phyloP scores from a whole-genome alignment of 768 basidiomycete species.

The Neoboletus magnificus region DNA sequence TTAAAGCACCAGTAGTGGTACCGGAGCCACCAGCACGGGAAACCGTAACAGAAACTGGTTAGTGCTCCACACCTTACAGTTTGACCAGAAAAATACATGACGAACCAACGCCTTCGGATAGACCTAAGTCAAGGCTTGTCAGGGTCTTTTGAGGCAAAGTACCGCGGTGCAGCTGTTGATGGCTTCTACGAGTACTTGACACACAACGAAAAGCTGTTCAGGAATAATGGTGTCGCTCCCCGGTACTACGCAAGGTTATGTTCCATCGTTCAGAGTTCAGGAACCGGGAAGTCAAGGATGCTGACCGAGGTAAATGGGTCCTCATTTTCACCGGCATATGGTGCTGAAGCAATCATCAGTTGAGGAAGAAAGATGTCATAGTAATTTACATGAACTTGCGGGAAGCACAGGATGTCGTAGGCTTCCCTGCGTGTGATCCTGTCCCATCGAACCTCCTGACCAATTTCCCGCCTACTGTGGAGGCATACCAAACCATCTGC shows the following conservation, averaged over 20 bases:
- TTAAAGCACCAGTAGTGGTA: too few species aligned
- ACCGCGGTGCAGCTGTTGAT: not conserved
- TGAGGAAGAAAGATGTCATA: not conserved
- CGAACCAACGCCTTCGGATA: too few species aligned
- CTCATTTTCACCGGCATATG: not conserved
- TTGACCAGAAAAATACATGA: too few species aligned
- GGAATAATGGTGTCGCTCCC: too few species aligned
- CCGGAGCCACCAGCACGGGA: too few species aligned
- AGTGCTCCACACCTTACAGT: too few species aligned
- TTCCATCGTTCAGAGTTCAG: slow-evolving; percentile 3
- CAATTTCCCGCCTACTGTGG: not conserved
- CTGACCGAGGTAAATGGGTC: not conserved
- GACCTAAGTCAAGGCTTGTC: not conserved
- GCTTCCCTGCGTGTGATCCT: not conserved
- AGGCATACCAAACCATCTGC: not conserved
- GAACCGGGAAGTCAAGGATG: slow-evolving; percentile 5
- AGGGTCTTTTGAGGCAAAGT: not conserved
- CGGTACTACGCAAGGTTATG: slow-evolving; percentile 1
- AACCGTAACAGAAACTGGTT: too few species aligned
- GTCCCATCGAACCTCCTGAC: not conserved
- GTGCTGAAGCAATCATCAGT: not conserved
- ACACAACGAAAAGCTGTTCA: not conserved
- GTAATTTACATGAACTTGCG: not conserved
- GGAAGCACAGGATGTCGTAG: not conserved
- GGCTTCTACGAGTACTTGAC: slow-evolving; percentile 9